Evolutionary conservation across 805 yeast genomes (phyloP).

Genomic region (Starmerella bacillaris): DNA sequence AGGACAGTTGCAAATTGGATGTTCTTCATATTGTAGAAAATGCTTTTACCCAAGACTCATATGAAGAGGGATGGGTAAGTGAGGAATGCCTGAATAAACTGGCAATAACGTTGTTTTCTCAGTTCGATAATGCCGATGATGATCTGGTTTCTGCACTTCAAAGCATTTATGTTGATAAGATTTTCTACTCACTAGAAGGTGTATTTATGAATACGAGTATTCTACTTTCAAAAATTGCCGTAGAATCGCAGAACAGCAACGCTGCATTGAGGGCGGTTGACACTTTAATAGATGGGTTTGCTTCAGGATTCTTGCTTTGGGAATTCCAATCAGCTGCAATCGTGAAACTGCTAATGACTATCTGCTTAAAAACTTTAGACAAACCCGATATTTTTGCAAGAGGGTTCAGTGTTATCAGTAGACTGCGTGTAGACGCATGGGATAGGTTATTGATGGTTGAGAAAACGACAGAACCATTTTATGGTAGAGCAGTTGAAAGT

Average conservation of each 20-base stretch:
- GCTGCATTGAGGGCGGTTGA: conserved; percentile 3
- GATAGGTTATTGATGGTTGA: conserved; percentile 12
- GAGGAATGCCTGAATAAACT: conserved; percentile 6
- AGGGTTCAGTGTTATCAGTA: conserved; percentile 14
- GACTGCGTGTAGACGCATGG: conserved; percentile 13
- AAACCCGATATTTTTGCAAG: conserved; percentile 11
- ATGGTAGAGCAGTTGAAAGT: conserved; percentile 13
- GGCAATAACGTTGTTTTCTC: conserved; percentile 8
- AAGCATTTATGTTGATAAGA: background rate
- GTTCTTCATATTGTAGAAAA: conserved; percentile 16
- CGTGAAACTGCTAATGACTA: conserved; percentile 6
- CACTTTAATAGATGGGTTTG: conserved; percentile 6
- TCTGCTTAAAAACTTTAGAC: conserved; percentile 7
- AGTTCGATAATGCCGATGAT: background rate
- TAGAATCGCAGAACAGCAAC: background rate
- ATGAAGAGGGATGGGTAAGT: conserved; percentile 11
- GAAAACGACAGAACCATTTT: conserved; percentile 13
- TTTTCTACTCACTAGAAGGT: background rate
- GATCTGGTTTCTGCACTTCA: background rate
- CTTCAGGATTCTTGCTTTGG: conserved; percentile 3
- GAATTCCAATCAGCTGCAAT: conserved; percentile 4
- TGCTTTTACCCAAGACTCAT: conserved; percentile 8
- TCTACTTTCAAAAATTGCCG: background rate
- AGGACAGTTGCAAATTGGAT: conserved; percentile 15
- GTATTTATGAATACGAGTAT: background rate